Base-by-base conservation (phyloP, 305 asterid genomes). In the Fraxinus dipetala region DNA sequence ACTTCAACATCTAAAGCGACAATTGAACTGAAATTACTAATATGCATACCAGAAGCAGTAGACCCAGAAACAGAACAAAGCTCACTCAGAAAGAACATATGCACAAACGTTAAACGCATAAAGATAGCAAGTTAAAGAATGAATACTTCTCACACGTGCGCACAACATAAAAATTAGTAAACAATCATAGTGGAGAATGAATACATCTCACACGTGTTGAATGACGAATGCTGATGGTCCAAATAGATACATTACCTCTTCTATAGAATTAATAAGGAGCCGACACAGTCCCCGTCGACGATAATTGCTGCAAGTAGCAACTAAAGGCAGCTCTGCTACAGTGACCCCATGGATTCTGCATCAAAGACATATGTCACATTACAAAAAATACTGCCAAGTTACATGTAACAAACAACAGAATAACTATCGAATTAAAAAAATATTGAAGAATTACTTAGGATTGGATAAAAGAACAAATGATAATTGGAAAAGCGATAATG, bases 281-380 rank as follows among this genome's bases (percentile, higher is more conserved):
- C 97, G 94, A 83, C 98, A 96, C 98, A 96, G 86, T 85, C 99
- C 99, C 83, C 89, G 97, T 75, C 99, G 97, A 36, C 97, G 97
- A 86, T 91, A 87, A 86, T 89, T 92, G 87, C 93, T 93, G 87
- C 99, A 95, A 45, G 99, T 95, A 78, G 98, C 99, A 80, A 95
- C 87, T 51, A 95, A 90, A 78, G 99, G 99, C 95, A 95, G 83
- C 89, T 95, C 99, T 59, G 99, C 99, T 80, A 95, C 96, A 82
- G 87, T 86, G 79, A 87, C 91, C 78, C 99, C 97, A 22, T 96
- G 99, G 86, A 96, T 88, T 90, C 99, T 94, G 87, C 80, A 88
- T 86, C 67, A 82, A 77, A 73, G 56, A 84, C 69, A 69, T 84
- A 83, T 26, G 70, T 82, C 75, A 69, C 78, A 84, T 84, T 2